Base-by-base conservation (phyloP, 192 early-diverging fungal genomes). In the Rhizophagus clarus region DNA sequence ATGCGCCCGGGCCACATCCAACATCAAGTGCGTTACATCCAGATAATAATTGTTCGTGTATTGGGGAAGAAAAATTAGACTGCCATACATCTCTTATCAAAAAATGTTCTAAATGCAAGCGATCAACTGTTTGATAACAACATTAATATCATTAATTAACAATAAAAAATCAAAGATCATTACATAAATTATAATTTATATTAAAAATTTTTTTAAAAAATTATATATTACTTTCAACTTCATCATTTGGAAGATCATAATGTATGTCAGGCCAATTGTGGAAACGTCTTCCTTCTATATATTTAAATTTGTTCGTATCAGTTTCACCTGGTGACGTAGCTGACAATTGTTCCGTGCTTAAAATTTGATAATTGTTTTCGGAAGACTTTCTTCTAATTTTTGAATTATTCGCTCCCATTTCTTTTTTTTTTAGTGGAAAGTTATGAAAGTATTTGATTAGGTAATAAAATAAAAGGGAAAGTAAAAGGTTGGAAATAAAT, bases 1-100 rank as follows among this genome's bases (percentile, higher is more conserved):
- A 72, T 9, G 71, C 40, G 10, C 71, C 71, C 3, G 71, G 71
- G 24, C 71, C 71, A n/a, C 71, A 72, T 37, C 81, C 77, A 47
- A 74, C 81, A 49, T 82, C 81, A 4, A 82, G 34, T 14, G 74
- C 77, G 2, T 64, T 79, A 28, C 56, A 64, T 12, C 81, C 81
- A 17, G 26, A 37, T 12, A 29, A 22, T 56, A 82, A 60, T n/a
- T 42, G 9, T 15, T 61, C 60, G 4, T 61, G 37, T 37, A 82
- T 75, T 31, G 81, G 81, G 24, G 81, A 69, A 10, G 61, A 71
- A 49, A 72, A 82, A 29, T 79, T 79, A 9, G 72, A 56, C n/a
- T 76, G 12, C 66, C 66, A 68, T 20, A 68, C 31, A 4, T 29
- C 31, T 8, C 66, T 2, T 68, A 31, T 37, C 31, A 68, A 32